Base-by-base conservation (phyloP, 805 yeast genomes). In the Ogataea naganishii region DNA sequence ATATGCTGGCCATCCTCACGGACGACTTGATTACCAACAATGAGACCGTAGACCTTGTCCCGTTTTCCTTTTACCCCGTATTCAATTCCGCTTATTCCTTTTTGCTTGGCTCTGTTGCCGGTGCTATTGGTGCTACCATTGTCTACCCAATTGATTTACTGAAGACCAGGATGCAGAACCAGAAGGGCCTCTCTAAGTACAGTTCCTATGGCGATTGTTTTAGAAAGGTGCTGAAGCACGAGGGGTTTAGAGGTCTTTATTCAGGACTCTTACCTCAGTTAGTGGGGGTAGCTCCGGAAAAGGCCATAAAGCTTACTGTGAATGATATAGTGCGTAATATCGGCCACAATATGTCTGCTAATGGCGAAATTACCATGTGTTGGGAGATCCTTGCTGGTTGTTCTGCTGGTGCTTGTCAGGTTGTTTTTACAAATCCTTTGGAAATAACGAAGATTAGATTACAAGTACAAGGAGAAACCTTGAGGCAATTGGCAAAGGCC, bases 201-300 rank as follows among this genome's bases (percentile, higher is more conserved):
- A 72, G 70, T 38, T 85, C 82, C 47, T 86, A 95, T 7, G 37
- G 77, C 15, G 96, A 89, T 53, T 92, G 97, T 59, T 79, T 88
- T 53, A 59, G 66, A 26, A 85, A 86, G 49, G 85, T 88, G 25
- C 38, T 88, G 14, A 58, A 64, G 24, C 66, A 69, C 37, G 97
- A 89, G 60, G 96, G 96, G 30, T 47, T 80, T 28, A 62, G 66
- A 44, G 97, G 97, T 7, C 68, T 89, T 34, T 89, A 89, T 57
- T 80, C 95, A 5, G 98, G 98, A 32, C 64, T 89, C 30, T 82
- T 84, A 7, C 96, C 97, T 12, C 97, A 92, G 58, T 64, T 89
- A 47, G 75, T 92, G 28, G 98, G 98, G 42, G 97, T 89, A 30
- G 97, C 97, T 0, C 98, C 98, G 2, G 98, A 89, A 56, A 89